Base-by-base conservation (phyloP, 495 filamentous ascomycete species). In the Oleoguttula mirabilis region DNA sequence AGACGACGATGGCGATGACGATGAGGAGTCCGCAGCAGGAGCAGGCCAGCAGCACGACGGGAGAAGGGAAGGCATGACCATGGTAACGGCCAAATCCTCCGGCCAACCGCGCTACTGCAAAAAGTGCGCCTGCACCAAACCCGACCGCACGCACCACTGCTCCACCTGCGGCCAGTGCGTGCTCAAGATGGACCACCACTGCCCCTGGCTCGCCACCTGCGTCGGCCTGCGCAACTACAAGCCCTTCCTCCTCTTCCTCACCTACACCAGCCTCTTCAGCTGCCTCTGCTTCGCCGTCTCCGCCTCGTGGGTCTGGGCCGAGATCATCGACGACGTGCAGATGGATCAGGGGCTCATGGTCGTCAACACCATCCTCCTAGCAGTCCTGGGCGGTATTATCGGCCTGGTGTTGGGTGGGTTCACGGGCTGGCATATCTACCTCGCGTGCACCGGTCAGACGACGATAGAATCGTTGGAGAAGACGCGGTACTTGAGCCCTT, bases 181-280 rank as follows among this genome's bases (percentile, higher is more conserved):
- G 10, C 68, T 96, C 56, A 96, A 96, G 64, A 98, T 98, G 90
- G 90, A 98, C 60, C 90, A 98, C 60, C 90, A 98, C 65, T 98
- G 90, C 55, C 90, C 90, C 4, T 98, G 90, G 90, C 71, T 96
- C 35, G 90, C 92, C 15, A 95, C 84, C 2, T 98, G 90, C 57
- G 81, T 98, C 34, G 92, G 92, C 19, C 63, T 98, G 43, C 72
- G 76, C 53, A 98, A 96, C 63, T 93, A 95, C 68, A 96, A 96
- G 61, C 70, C 87, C 4, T 98, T 98, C 59, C 57, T 98, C 25
- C 71, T 96, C 7, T 98, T 98, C 62, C 71, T 98, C 20, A 80
- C 92, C 40, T 96, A 98, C 58, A 85, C 84, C 8, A 82, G 76
- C 12, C 36, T 94, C 11, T 94, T 92, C 66, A 87, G 84, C 67